Base-by-base conservation (phyloP, 177 flowering plant species). In the Vitis hybrid region DNA sequence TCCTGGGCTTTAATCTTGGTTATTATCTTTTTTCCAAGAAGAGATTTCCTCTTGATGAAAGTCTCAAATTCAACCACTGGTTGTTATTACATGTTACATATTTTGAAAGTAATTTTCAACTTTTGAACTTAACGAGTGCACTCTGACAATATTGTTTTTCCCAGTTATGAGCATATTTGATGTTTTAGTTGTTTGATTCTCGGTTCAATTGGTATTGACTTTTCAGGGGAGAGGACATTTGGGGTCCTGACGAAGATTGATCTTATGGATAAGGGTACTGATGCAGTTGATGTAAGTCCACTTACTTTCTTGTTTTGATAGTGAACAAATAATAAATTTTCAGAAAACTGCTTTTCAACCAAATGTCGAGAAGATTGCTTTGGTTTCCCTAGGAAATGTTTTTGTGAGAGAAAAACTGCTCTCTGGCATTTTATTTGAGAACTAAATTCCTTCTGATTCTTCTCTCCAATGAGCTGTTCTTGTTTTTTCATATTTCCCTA, bases 261-360 rank as follows among this genome's bases (percentile, higher is more conserved):
- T 82, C 97, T 93, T 50, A 93, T 93, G 98, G 98, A 93, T 68
- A 90, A 86, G 91, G 98, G 98, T 31, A 93, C 98, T 45, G 87
- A 93, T 86, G 98, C 98, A 39, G 98, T 90, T 73, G 98, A 93
- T 68, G 98, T 93, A 82, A 86, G 97, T 77, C 18, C 20, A 8
- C 56, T 48, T 65, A 29, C 8, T 64, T 64, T 52, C 60, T 71
- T 50, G 10, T 66, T 55, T 19, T 57, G 16, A 55, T 56, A 1
- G 8, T 6, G 8, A 39, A 39, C 45, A 5, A 39, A 39, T 39
- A 39, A 39, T 39, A 39, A 39, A 7, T 39, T 39, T 39, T 39
- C 45, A 39, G 45, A 5, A 39, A 39, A 39, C 45, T 39, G 8
- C 45, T 39, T 39, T 39, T 39, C 45, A 39, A 26, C 29, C 29